phyloP scores from a whole-genome alignment of 179 eudicot genomes.

The Spergularia azorica region DNA sequence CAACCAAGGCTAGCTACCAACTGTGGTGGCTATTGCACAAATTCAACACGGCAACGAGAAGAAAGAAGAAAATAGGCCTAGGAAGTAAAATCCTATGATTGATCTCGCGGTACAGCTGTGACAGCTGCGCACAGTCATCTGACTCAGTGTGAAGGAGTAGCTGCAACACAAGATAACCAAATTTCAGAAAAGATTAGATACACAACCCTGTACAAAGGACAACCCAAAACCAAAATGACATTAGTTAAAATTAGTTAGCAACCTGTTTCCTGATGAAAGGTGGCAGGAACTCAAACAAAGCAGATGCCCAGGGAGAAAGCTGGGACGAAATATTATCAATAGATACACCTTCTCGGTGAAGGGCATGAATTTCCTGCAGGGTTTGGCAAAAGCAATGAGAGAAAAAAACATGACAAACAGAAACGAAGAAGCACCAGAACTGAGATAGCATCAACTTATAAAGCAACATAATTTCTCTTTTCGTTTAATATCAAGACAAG shows the following conservation, averaged over 20 bases:
- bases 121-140: constrained; percentile 95
- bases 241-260: neutral
- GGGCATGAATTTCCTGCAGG: constrained; percentile 87
- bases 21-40: too few species aligned
- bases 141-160: constrained; percentile 95
- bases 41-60: too few species aligned
- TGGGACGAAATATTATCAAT: constrained; percentile 76
- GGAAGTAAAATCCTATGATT: too few species aligned
- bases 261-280: constrained; percentile 92
- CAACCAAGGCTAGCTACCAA: too few species aligned
- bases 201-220: neutral
- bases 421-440: neutral
- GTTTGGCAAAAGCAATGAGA: constrained; percentile 7
- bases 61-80: too few species aligned
- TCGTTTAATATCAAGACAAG: neutral
- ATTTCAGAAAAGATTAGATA: constrained; percentile 6
- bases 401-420: neutral
- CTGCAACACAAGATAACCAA: constrained; percentile 41
- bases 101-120: constrained; percentile 56
- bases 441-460: neutral
- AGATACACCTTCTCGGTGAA: constrained; percentile 74
- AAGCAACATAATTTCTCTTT: neutral
- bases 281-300: constrained; percentile 90
- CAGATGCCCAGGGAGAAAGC: constrained; percentile 98
- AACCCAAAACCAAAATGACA: neutral